A percentile compares a stretch with the other conserved stretches of the same genome.
phyloP scores from a whole-genome alignment of 2,329 filamentous ascomycete species.

The Venturiaceae sp. region DNA sequence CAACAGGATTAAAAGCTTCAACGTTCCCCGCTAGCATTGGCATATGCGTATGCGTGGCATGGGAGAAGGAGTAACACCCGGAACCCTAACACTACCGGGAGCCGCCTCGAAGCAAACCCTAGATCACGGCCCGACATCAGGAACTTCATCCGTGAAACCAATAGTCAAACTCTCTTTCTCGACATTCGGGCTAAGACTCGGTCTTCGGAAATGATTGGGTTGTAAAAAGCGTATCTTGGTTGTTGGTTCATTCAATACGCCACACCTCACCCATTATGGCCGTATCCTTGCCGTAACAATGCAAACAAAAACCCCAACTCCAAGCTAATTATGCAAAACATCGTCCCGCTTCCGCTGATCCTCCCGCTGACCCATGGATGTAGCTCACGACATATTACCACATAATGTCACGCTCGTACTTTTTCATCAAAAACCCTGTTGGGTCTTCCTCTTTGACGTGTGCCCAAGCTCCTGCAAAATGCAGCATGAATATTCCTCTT shows the following conservation, averaged over 20 bases:
- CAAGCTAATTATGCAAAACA: background rate
- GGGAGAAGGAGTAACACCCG: background rate
- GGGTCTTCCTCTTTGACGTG: conserved; percentile 22
- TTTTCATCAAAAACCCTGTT: conserved; percentile 4
- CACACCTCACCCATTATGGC: too few species aligned
- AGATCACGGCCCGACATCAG: background rate
- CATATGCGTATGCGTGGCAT: too few species aligned
- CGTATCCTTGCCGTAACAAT: background rate
- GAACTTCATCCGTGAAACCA: too few species aligned
- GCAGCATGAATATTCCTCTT: conserved; percentile 25
- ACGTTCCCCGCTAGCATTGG: too few species aligned
- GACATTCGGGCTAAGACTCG: background rate
- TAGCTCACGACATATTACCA: background rate
- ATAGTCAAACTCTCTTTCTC: background rate
- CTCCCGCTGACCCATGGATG: background rate
- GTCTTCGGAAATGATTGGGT: background rate
- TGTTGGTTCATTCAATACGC: background rate
- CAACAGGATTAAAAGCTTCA: too few species aligned
- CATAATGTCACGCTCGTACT: conserved; percentile 7
- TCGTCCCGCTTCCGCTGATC: background rate
- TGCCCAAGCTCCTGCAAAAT: conserved; percentile 33
- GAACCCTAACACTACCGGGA: background rate
- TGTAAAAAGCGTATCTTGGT: background rate
- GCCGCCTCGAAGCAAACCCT: background rate
- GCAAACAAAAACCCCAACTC: background rate